Base-by-base conservation (phyloP, 225 moss, liverwort and hornwort genomes). In the Takakia lepidozioides region DNA sequence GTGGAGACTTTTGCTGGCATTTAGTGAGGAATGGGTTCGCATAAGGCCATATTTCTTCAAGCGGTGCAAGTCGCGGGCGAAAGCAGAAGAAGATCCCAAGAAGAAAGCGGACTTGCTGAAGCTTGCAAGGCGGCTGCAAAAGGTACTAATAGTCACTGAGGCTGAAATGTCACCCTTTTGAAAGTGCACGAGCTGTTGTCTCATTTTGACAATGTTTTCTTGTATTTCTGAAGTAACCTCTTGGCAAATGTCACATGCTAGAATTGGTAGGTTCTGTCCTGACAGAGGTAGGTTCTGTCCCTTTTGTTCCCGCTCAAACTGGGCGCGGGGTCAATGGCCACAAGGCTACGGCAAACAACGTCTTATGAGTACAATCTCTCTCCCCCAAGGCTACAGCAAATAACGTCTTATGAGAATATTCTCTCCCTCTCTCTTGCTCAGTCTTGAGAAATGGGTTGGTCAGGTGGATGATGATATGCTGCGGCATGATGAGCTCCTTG, bases 381-480 rank as follows among this genome's bases (percentile, higher is more conserved):
- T n/a, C n/a, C n/a, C n/a, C n/a, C n/a, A n/a, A n/a, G n/a, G n/a
- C n/a, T n/a, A n/a, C n/a, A n/a, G n/a, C n/a, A n/a, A n/a, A n/a
- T n/a, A n/a, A n/a, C n/a, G n/a, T n/a, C n/a, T n/a, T n/a, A n/a
- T n/a, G n/a, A n/a, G n/a, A n/a, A n/a, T n/a, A 5, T 9, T 50
- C 4, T 29, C 50, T 29, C 10, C 17, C 10, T 41, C 48, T 47
- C 30, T 10, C 4, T 58, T 38, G 52, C 16, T 35, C n/a, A n/a
- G 49, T 54, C 25, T 29, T 56, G 19, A 29, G 39, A 44, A 29
- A 25, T 27, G 45, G 29, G 30, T 25, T 52, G 46, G 51, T 40
- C 74, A 98, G 95, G 95, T 98, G 43, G 95, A 90, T 61, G 85
- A 87, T 27, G 90, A 98, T 48, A 87, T 90, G 87, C 63, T 64